These are phyloP conservation scores for Cynanchum wilfordii DNA, from an alignment of 257 asterid species.

Conservation along the genomic window DNA sequence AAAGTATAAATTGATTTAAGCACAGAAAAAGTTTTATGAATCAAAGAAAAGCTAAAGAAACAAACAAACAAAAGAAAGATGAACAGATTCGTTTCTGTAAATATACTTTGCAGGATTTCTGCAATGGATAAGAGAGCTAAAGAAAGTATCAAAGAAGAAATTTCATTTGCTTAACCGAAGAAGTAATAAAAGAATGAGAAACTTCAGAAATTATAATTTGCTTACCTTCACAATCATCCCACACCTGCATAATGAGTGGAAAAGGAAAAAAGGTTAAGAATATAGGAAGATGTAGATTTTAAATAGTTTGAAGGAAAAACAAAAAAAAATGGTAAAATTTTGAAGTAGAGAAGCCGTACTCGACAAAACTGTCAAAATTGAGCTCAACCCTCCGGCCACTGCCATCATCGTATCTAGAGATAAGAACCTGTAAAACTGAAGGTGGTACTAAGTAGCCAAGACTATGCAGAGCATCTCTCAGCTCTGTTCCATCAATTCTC, in stretches of 20 bases:
- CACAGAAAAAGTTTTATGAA: not conserved
- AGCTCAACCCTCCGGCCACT: constrained; percentile 55
- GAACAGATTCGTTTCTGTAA: not conserved
- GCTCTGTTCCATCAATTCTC: constrained; percentile 64
- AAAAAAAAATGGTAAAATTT: not conserved
- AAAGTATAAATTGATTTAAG: constrained; percentile 4
- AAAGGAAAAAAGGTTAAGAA: constrained; percentile 2
- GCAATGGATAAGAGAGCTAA: not conserved
- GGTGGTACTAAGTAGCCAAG: constrained; percentile 78
- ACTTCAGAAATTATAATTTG: not conserved
- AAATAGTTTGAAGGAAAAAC: not conserved
- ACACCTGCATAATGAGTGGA: constrained; percentile 44
- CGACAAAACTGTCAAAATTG: constrained; percentile 69
- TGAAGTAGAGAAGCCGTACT: constrained; percentile 44
- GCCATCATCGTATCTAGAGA: constrained; percentile 72
- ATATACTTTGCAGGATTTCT: not conserved
- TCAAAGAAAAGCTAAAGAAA: too few relatives aligned
- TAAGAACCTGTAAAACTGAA: constrained; percentile 62
- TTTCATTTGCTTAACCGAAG: not conserved
- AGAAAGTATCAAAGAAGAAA: not conserved
- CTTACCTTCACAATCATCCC: constrained; percentile 91
- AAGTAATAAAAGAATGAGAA: constrained; percentile 3
- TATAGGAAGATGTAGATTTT: not conserved
- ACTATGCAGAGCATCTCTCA: constrained; percentile 68
- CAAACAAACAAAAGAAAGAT: not conserved